A percentile compares a stretch with the other conserved stretches of the same genome.
Conservation (phyloP, 345 rosid genomes). For the Heritiera littoralis region DNA sequence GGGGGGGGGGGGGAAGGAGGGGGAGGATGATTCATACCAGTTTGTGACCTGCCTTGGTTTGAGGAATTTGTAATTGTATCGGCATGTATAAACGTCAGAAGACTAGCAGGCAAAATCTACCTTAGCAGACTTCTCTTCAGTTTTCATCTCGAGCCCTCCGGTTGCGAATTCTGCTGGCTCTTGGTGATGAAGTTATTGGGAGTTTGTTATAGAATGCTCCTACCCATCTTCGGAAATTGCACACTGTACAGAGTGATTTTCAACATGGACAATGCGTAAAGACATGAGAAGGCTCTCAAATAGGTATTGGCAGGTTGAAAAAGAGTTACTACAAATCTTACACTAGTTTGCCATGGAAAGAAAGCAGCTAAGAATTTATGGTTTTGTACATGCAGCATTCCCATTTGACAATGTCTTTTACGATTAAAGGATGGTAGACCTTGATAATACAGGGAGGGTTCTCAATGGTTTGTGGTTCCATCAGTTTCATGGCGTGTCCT, state of each 20-base stretch:
- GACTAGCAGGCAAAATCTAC: slow-evolving; percentile 34
- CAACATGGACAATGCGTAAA: slow-evolving; percentile 18
- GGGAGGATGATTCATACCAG: slow-evolving; percentile 20
- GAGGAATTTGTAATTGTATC: slow-evolving; percentile 41
- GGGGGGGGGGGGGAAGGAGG: not conserved
- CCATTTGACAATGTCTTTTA: not conserved
- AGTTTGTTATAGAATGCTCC: slow-evolving; percentile 22
- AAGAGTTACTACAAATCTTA: not conserved
- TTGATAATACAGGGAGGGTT: not conserved
- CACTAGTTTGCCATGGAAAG: not conserved
- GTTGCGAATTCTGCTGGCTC: slow-evolving; percentile 20
- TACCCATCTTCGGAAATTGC: slow-evolving; percentile 23
- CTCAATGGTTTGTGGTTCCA: slow-evolving; percentile 7
- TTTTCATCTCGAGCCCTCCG: slow-evolving; percentile 21
- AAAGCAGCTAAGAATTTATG: not conserved
- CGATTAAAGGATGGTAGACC: not conserved
- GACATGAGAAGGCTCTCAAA: slow-evolving; percentile 3
- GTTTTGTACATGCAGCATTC: slow-evolving; percentile 15
- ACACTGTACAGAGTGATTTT: slow-evolving; percentile 50
- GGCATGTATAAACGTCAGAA: slow-evolving; percentile 27
- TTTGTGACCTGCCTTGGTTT: slow-evolving; percentile 27
- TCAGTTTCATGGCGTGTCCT: slow-evolving; percentile 17
- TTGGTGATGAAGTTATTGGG: slow-evolving; percentile 26
- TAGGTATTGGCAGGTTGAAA: not conserved
- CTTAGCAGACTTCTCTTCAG: slow-evolving; percentile 14